Evolutionary conservation across 2,329 filamentous ascomycete species (phyloP), one percentile per base, ranked within the genome.

Genomic region (Botrytis tulipae): DNA sequence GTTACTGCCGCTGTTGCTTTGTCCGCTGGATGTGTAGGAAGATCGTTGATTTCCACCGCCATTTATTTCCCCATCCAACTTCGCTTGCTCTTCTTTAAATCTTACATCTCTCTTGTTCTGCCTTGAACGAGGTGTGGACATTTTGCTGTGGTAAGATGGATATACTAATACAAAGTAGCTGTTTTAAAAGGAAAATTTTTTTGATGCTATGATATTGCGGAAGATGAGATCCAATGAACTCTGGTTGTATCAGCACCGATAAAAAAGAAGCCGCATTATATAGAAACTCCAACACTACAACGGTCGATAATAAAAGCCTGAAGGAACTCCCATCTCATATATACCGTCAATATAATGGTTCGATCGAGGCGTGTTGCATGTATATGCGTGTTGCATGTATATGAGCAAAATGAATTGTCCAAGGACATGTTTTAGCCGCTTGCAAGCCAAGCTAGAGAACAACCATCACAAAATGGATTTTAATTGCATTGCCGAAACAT

Each of bases 61-160:
- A 54, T 54, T 7, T 29, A 57, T 29, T 29, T 18, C 0, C 3
- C 5, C 1, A 7, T 16, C 3, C 51, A 57, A 16, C 14, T 18
- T 6, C 14, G 14, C n/a, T 29, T 54, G 12, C 25, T 7, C 1
- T 8, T 16, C 3, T 16, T 7, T 6, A 29, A 29, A 2, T n/a
- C 14, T 29, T 54, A 6, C 25, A 0, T n/a, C 5, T 7, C 12
- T n/a, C 48, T 2, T n/a, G 3, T 22, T 14, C 25, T n/a, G 25
- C 10, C 4, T 54, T 54, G 4, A 0, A 54, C 0, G 2, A 54
- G 1, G 5, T 7, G 5, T 54, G 48, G 48, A 0, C 48, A 54
- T 54, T n/a, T 54, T 54, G n/a, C n/a, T 54, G 3, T 18, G n/a
- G 14, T 29, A 18, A 18, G n/a, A 29, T 29, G 3, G n/a, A 16